Conservation (phyloP, 73 alveolate genomes). For the Breviolum minutum region DNA sequence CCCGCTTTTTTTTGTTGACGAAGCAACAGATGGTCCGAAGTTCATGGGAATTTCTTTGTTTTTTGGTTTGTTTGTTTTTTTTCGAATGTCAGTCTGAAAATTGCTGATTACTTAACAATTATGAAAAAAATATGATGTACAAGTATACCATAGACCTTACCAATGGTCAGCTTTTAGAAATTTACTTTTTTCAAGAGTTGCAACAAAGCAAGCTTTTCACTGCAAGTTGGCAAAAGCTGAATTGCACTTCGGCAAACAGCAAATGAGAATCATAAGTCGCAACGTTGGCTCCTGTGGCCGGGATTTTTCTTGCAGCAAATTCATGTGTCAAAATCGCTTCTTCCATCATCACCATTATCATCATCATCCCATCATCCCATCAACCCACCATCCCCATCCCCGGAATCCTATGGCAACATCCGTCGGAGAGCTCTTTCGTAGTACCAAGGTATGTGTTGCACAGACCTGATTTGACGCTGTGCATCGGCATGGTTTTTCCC, state of each 20-base stretch:
- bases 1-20: too few species aligned
- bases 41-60: too few species aligned
- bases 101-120: too few species aligned
- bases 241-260: slow-evolving; percentile 53
- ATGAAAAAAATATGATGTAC: too few species aligned
- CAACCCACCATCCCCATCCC: background rate
- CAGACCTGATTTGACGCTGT: slow-evolving; percentile 47
- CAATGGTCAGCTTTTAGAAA: too few species aligned
- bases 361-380: background rate
- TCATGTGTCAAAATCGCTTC: too few species aligned
- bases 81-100: too few species aligned
- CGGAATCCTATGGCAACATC: slow-evolving; percentile 82
- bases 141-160: too few species aligned
- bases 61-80: too few species aligned
- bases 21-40: too few species aligned
- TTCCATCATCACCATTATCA: too few species aligned
- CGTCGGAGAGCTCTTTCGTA: slow-evolving; percentile 94
- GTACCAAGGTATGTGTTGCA: slow-evolving; percentile 95
- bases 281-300: slow-evolving; percentile 5
- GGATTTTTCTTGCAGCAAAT: background rate
- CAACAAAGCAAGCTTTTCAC: background rate
- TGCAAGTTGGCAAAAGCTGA: background rate
- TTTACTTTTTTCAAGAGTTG: background rate
- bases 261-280: background rate
- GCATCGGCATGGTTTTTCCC: background rate